Evolutionary conservation across 305 asterid genomes (phyloP), one percentile per base, ranked within the genome.

Genomic region (Salvia sclarea): DNA sequence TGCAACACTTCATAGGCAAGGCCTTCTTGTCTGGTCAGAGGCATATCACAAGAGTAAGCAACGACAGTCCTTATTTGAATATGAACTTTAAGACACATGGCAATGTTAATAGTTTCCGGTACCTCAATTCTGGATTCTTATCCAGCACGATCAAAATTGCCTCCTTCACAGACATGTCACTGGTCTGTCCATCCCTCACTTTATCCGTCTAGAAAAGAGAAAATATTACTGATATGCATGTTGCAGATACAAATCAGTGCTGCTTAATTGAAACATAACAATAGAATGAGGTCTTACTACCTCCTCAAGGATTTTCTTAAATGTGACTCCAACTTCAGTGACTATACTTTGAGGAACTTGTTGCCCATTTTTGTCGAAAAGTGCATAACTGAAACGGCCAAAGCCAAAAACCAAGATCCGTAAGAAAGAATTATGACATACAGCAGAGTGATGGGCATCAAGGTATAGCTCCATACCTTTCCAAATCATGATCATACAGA

Each of bases 401-500:
- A 70, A 44, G 49, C 50, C 57, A 68, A 66, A 54, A 66, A 53
- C 66, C 48, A 62, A 41, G 66, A 69, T 9, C 38, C 14, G 5
- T 35, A 28, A 59, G 1, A 61, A 12, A 18, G 56, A 11, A 40
- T 41, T 50, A 53, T 24, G 9, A 13, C 30, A n/a, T 28, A 49
- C 31, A 20, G 54, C 43, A 47, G 49, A 59, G 66, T 68, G 61
- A 72, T 61, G 33, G 16, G 35, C 30, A 35, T 20, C 61, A 67
- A 47, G 70, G 68, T 12, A 62, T 25, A 57, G 54, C 17, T 13
- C 4, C 80, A 24, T 73, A 90, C 98, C 98, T 94, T 82, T 94
- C 97, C 79, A 94, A 76, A 72, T 94, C 98, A 71, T 94, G 98
- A 81, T 94, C 98, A 78, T 94, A 94, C 17, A 94, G 80, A 73